Percentiles rank a stretch among this genome's conserved stretches.
These are phyloP conservation scores for Leccinum variicolor DNA, from an alignment of 768 basidiomycete species.

Conservation along the genomic window DNA sequence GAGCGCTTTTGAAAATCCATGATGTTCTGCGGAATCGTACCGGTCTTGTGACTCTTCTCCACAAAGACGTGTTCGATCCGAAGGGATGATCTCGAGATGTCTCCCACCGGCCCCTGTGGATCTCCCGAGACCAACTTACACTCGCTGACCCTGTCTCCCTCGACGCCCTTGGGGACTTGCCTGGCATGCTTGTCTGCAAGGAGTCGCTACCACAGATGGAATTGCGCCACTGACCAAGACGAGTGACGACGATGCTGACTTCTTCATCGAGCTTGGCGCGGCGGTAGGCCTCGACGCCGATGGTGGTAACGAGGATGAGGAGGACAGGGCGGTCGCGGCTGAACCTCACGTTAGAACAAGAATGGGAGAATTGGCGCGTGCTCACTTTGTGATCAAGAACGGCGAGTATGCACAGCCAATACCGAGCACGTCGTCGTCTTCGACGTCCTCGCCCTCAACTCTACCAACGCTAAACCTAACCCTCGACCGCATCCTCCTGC, in stretches of 20 bases:
- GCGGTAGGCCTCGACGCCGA: constrained; percentile 82
- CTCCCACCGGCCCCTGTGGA: constrained; percentile 43
- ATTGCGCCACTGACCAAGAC: constrained; percentile 75
- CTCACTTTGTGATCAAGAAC: too few species aligned
- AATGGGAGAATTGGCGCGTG: too few species aligned
- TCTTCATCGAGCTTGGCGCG: constrained; percentile 84
- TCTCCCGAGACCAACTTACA: constrained; percentile 32
- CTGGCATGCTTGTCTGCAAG: constrained; percentile 71
- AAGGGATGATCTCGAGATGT: constrained; percentile 67
- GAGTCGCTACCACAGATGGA: constrained; percentile 47
- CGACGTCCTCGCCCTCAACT: too few species aligned
- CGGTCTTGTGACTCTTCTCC: constrained; percentile 96
- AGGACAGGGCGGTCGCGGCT: too few species aligned
- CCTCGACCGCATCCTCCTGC: too few species aligned
- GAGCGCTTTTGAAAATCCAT: constrained; percentile 99
- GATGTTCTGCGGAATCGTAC: constrained; percentile 94
- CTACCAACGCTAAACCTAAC: too few species aligned
- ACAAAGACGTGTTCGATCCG: constrained; percentile 94
- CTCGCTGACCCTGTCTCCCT: constrained; percentile 42
- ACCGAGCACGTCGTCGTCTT: too few species aligned
- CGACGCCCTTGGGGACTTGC: constrained; percentile 70
- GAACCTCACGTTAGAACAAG: too few species aligned
- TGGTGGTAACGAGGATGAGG: too few species aligned
- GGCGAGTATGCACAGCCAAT: too few species aligned
- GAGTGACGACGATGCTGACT: constrained; percentile 92